Base-by-base conservation (phyloP, 176 grass and related monocot genomes). In the Oryza meyeriana region DNA sequence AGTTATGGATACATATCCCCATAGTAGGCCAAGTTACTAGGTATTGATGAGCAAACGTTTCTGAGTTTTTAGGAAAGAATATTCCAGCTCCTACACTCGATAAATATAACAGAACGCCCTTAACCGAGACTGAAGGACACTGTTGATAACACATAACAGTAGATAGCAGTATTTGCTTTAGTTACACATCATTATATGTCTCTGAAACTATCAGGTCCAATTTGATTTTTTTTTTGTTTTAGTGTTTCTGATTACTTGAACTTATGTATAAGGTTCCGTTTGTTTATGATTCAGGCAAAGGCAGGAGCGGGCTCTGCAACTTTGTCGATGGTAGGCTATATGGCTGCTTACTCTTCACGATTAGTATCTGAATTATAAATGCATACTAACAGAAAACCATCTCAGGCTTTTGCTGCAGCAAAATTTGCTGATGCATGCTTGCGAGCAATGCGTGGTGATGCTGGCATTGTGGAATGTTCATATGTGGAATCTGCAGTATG, bases 271-370 rank as follows among this genome's bases (percentile, higher is more conserved):
- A 64, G 66, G 11, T 22, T 55, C 22, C 74, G 92, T 84, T 80
- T 18, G 26, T 55, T 79, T 16, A 28, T 79, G 55, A 42, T 88
- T 80, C 89, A 98, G 96, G 96, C 96, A 61, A 98, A 98, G 78
- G 96, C 96, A 90, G 96, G 96, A 76, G 73, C 93, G 36, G 96
- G 96, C 27, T 98, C 96, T 79, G 96, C 96, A 82, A 98, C 96
- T 79, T 84, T 98, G 89, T 98, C 96, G 45, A 98, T 98, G 96
- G 96, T 98, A 81, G 55, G 87, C 68, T 68, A 45, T 81, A 85
- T 74, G 14, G 36, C 28, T 45, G 24, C 50, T 66, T 79, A 84
- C 40, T 78, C 79, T 41, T 31, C 16, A 11, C 42, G 27, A 75
- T 29, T 62, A 34, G 20, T 57, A 63, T 57, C 31, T 32, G 45